Conservation (phyloP, 139 green algal genomes). For the Chlamydomonas incerta region DNA sequence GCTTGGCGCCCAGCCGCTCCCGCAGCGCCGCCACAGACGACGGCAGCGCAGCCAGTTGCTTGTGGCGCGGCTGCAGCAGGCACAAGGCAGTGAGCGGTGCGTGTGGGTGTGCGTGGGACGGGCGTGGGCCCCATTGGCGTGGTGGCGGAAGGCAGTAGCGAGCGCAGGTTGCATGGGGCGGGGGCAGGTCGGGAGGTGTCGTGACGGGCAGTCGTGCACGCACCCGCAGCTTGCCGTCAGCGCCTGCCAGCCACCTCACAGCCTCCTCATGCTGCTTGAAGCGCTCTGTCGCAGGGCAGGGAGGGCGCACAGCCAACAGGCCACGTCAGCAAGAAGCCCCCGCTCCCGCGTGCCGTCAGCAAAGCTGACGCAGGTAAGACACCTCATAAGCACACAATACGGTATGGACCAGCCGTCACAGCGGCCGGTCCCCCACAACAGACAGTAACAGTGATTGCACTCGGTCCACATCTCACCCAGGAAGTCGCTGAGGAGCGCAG, state of each 20-base stretch:
- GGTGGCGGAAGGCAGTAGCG: not conserved
- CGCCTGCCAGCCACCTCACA: not conserved
- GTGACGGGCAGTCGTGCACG: too few species aligned
- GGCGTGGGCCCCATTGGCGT: not conserved
- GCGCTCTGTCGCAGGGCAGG: not conserved
- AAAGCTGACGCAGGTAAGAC: too few species aligned
- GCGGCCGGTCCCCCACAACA: too few species aligned
- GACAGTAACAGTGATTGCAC: too few species aligned
- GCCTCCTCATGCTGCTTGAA: not conserved
- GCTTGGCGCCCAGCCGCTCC: conserved; percentile 15
- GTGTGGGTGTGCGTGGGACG: too few species aligned
- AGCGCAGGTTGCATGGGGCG: too few species aligned
- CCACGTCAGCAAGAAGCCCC: not conserved
- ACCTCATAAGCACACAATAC: too few species aligned
- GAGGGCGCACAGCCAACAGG: not conserved
- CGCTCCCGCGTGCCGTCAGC: not conserved
- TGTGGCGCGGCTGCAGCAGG: not conserved
- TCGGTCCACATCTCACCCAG: not conserved
- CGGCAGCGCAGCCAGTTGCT: not conserved
- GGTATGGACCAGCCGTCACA: too few species aligned
- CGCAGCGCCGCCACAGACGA: not conserved
- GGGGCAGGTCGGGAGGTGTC: too few species aligned
- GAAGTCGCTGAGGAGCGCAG: not conserved
- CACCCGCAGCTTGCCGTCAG: conserved; percentile 6
- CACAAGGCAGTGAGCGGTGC: not conserved